Evolutionary conservation across 1,284 basidiomycete species (phyloP).

Genomic region (Sutorius eximius): DNA sequence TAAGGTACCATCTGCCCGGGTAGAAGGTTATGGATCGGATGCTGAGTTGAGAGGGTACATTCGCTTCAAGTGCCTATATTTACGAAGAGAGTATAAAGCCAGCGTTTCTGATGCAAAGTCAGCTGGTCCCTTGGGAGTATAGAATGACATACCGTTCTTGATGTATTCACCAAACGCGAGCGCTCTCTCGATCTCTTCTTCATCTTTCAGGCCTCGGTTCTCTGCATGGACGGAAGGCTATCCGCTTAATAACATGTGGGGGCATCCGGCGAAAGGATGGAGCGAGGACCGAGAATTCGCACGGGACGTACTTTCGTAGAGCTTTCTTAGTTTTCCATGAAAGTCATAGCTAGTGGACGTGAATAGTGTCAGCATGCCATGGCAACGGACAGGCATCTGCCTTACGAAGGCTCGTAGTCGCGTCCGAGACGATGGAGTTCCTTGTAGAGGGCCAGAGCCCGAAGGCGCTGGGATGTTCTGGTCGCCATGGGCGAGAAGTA

Average conservation of each 20-base stretch:
- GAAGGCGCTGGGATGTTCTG: conserved; percentile 43
- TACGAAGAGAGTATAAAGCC: conserved; percentile 81
- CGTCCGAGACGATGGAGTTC: conserved; percentile 74
- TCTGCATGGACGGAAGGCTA: conserved; percentile 43
- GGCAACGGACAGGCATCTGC: conserved; percentile 22
- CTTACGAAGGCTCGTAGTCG: conserved; percentile 76
- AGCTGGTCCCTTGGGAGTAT: not conserved
- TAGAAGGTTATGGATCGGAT: conserved; percentile 9
- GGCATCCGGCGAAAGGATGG: not conserved
- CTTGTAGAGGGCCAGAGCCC: conserved; percentile 73
- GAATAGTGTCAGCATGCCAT: conserved; percentile 9
- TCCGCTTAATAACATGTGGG: not conserved
- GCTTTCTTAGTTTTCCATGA: conserved; percentile 61
- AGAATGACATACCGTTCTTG: conserved; percentile 68
- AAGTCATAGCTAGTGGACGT: conserved; percentile 67
- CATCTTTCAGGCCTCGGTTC: conserved; percentile 68
- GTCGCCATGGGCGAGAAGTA: conserved; percentile 36
- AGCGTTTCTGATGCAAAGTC: conserved; percentile 64
- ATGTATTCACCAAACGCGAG: conserved; percentile 83
- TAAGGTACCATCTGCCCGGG: not conserved
- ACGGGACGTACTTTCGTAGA: conserved; percentile 63
- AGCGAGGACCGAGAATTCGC: not conserved
- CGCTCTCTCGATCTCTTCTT: conserved; percentile 75
- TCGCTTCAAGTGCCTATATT: conserved; percentile 80
- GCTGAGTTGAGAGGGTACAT: conserved; percentile 53